Base-by-base conservation (phyloP, 139 green algal species). In the Eudorina sp. region DNA sequence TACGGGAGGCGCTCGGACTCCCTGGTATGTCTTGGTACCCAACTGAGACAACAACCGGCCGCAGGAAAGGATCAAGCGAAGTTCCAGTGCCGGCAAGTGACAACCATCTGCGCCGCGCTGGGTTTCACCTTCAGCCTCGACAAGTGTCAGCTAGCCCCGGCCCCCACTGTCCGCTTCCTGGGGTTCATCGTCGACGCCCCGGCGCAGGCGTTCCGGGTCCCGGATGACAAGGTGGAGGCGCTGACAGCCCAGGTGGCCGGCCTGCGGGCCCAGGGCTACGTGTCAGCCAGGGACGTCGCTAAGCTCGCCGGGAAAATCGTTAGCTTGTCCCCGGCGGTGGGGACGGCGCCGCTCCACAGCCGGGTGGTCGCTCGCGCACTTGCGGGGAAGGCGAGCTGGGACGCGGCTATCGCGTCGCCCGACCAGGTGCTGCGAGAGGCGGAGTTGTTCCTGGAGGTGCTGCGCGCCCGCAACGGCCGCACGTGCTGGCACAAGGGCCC, bases 281-380 rank as follows among this genome's bases (percentile, higher is more conserved):
- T 70, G 7, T 66, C 53, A 23, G n/a, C 46, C 76, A 18, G 76
- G 21, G 5, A 70, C 18, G 51, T 84, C 36, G 76, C 76, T 31
- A 29, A 51, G 19, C n/a, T 84, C 7, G 76, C 76, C 14, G 76
- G 76, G 29, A 84, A 84, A 19, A 36, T 84, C 19, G 18, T 84
- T 18, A n/a, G 46, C 2, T 53, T 84, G 53, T 21, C 38, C 2
- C 48, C 29, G 18, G 76, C 76, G 4, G 53, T 84, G 3, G 21
- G 19, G 5, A 29, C 23, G 11, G 76, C 76, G 1, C 76, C 76
- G 3, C 36, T 84, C 11, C 53, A 70, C 25, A 23, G 21, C 14
- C 48, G 76, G 0, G 19, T 66, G 8, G 36, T 84, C 21, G 34
- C 34, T 5, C 38, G 19, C 9, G 53, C 53, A 21, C 34, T 84